These are phyloP conservation scores for Phlegmacium glaucopus DNA, from an alignment of 768 basidiomycete genomes.

Conservation along the genomic window DNA sequence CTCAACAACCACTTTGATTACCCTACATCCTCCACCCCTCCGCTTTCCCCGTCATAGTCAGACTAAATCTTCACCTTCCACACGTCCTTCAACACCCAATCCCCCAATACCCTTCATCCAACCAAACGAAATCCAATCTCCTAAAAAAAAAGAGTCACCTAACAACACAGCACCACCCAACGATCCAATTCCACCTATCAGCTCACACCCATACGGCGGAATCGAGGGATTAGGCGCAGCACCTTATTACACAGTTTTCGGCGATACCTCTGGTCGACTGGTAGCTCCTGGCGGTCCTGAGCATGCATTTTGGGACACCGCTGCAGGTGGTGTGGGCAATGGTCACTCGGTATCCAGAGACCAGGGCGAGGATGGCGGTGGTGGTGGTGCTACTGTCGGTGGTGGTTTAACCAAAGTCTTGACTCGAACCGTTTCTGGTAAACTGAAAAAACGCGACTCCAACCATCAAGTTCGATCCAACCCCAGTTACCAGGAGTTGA, in stretches of 20 bases:
- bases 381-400: not conserved
- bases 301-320: slow-evolving; percentile 15
- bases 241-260: slow-evolving; percentile 60
- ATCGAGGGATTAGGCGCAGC: slow-evolving; percentile 18
- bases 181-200: too few relatives aligned
- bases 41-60: too few relatives aligned
- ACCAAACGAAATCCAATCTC: too few relatives aligned
- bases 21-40: too few relatives aligned
- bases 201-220: too few relatives aligned
- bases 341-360: slow-evolving; percentile 3
- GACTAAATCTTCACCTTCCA: too few relatives aligned
- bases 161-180: too few relatives aligned
- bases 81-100: too few relatives aligned
- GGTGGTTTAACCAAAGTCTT: slow-evolving; percentile 15
- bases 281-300: slow-evolving; percentile 42
- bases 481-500: slow-evolving; percentile 33
- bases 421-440: slow-evolving; percentile 33
- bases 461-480: slow-evolving; percentile 15
- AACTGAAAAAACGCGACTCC: slow-evolving; percentile 20
- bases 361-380: not conserved
- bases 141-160: too few relatives aligned
- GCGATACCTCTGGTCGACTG: slow-evolving; percentile 40
- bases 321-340: too few relatives aligned
- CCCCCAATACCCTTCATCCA: too few relatives aligned
- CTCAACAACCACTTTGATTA: too few relatives aligned